Percentiles rank a stretch among this genome's conserved stretches.
Evolutionary conservation across 768 basidiomycete genomes (phyloP).

Genomic region (Vishniacozyma victoriae): DNA sequence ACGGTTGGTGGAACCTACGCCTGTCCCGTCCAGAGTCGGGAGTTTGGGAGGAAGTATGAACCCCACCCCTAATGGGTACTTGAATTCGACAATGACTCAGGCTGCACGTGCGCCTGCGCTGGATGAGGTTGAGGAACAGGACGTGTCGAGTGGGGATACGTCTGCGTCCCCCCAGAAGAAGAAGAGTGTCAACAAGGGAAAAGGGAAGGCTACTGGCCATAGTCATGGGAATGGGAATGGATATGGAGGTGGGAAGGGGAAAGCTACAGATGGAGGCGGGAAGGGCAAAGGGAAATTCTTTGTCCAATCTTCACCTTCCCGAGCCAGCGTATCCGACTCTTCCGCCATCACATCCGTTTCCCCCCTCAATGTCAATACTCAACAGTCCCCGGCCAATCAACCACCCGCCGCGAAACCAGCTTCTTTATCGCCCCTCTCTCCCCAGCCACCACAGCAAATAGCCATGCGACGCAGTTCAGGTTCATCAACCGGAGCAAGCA

Average conservation of each 20-base stretch:
- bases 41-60: conserved; percentile 38
- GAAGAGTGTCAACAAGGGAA: not conserved
- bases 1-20: conserved; percentile 44
- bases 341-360: conserved; percentile 16
- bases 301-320: conserved; percentile 33
- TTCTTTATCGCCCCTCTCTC: not conserved
- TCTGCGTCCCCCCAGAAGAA: conserved; percentile 3
- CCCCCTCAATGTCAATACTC: conserved; percentile 1
- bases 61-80: conserved; percentile 14
- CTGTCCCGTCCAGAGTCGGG: conserved; percentile 42
- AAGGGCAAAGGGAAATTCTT: conserved; percentile 42
- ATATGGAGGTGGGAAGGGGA: no score
- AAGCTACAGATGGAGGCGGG: conserved; percentile 16
- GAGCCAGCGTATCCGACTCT: conserved; percentile 30
- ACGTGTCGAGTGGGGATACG: conserved; percentile 2
- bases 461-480: conserved; percentile 20
- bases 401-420: not conserved
- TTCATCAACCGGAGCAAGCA: conserved; percentile 10
- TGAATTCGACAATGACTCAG: not conserved
- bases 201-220: not conserved
- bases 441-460: not conserved
- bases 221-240: no score
- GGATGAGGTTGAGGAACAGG: conserved; percentile 27
- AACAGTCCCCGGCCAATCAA: no score
- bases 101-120: conserved; percentile 14